Base-by-base conservation (phyloP, 1,284 basidiomycete genomes). In the Inonotus hispidus region DNA sequence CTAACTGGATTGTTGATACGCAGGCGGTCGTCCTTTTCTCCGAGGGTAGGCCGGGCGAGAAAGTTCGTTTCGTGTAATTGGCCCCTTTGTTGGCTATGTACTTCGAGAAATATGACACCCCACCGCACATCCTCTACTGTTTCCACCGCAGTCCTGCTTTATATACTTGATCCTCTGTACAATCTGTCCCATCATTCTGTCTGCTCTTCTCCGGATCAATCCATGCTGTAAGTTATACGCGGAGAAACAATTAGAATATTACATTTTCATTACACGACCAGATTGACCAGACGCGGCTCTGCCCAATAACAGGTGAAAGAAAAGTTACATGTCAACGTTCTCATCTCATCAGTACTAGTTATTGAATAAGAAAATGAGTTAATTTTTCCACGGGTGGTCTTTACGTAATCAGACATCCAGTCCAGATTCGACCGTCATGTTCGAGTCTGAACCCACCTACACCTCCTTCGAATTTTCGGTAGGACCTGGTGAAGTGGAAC, bases 1-100 rank as follows among this genome's bases (percentile, higher is more conserved):
- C 14, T 49, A 10, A 32, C 25, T 19, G 52, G 41, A 47, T 63
- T 23, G 27, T 23, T 45, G 47, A 16, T 49, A 56, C 66, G 16
- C 64, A 93, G 88, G 92, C 93, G 66, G 86, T 95, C 59, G 88
- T 95, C 14, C 81, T 95, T 1, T 74, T 95, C 29, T 93, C 90
- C 1, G 87, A 92, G 61, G 93, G 93, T 45, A 85, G 90, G 63
- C 91, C 92, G 52, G 90, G 88, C 45, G 89, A 92, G 71, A 87
- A 87, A 70, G 88, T 92, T 54, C 80, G 80, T 38, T 90, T 92
- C 68, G 85, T 84, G n/a, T 91, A 32, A 58, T 53, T 19, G 23
- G 16, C 23, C 21, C 25, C 11, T 3, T 54, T 54, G 8, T 23
- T n/a, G n/a, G n/a, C n/a, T n/a, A n/a, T n/a, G n/a, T n/a, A n/a